These are phyloP conservation scores for Boletus fagicola DNA, from an alignment of 768 basidiomycete genomes.

Conservation along the genomic window DNA sequence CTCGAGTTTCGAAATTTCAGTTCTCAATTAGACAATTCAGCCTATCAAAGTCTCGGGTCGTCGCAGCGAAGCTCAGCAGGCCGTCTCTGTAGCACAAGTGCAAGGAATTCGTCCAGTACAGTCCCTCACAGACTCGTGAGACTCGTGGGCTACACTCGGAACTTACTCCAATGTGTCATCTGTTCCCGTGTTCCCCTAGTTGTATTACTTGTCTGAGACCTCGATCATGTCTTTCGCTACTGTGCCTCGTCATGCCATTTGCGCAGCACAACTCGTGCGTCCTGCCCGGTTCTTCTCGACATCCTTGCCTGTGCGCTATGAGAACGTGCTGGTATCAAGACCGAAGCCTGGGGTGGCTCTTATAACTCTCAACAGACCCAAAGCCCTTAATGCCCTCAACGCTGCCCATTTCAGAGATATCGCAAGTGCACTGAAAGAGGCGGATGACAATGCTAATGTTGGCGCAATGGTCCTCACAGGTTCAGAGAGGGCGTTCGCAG, in stretches of 20 bases:
- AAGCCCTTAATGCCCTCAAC: conserved; percentile 85
- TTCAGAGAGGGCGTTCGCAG: conserved; percentile 90
- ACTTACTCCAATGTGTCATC: not conserved
- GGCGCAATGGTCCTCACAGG: conserved; percentile 92
- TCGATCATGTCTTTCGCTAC: conserved; percentile 20
- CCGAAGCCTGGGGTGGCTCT: conserved; percentile 71
- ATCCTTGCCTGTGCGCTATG: conserved; percentile 42
- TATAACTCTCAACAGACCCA: conserved; percentile 86
- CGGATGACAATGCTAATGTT: conserved; percentile 67
- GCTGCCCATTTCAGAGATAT: conserved; percentile 79
- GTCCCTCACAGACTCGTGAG: not conserved
- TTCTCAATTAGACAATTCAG: not conserved
- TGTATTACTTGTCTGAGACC: not conserved
- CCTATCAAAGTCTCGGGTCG: not conserved
- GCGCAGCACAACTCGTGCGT: conserved; percentile 1
- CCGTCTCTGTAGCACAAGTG: not conserved
- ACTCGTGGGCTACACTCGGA: not conserved
- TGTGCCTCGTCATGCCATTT: conserved; percentile 5
- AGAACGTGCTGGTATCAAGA: conserved; percentile 65
- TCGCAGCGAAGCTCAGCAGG: not conserved
- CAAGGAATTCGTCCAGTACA: not conserved
- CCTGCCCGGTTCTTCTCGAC: conserved; percentile 27
- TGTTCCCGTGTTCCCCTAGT: not conserved
- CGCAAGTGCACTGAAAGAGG: conserved; percentile 68
- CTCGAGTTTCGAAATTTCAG: not conserved